Evolutionary conservation across 495 filamentous ascomycete species (phyloP), one percentile per base, ranked within the genome.

Genomic region (Penicillium chermesinum): DNA sequence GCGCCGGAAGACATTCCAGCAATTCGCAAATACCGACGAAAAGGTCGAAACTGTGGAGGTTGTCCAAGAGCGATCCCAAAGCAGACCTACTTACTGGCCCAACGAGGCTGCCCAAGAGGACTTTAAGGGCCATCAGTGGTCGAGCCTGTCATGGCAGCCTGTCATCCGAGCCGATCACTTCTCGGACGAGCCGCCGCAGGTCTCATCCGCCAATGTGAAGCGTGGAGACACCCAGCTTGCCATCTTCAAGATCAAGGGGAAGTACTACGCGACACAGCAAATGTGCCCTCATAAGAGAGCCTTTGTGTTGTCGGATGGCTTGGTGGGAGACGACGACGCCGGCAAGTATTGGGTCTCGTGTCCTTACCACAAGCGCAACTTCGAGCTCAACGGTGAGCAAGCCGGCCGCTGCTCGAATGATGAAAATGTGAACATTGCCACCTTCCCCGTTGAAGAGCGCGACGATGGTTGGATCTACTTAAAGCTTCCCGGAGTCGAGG

Each of bases 211-310:
- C 2, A 83, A 81, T 34, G 69, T 96, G 64, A 95, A 95, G 72
- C 80, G 88, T 17, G 88, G 89, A 9, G 90, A 96, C 63, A 96
- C 90, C 0, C 91, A 97, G 64, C 78, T 96, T 3, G 90, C 91
- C 14, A 73, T 96, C 48, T 96, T 93, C 79, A 89, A 89, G 60
- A 75, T 96, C 52, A 79, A 80, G 48, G 91, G 89, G 15, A 78
- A 81, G 41, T 95, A 80, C 69, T 93, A 91, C 61, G 87, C 88
- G n/a, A 86, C 85, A 13, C 91, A 97, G 75, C 90, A 97, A 64
- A 97, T 97, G 91, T 97, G 91, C 63, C 91, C 91, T 12, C 89
- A 96, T 70, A 96, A 95, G 69, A 87, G 91, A 20, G 83, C 91
- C 0, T 96, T 97, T 65, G 85, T 89, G 21, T 78, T 96, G 27